These are phyloP conservation scores for Angomonas desouzai DNA, from an alignment of 208 protist species.

Conservation along the genomic window DNA sequence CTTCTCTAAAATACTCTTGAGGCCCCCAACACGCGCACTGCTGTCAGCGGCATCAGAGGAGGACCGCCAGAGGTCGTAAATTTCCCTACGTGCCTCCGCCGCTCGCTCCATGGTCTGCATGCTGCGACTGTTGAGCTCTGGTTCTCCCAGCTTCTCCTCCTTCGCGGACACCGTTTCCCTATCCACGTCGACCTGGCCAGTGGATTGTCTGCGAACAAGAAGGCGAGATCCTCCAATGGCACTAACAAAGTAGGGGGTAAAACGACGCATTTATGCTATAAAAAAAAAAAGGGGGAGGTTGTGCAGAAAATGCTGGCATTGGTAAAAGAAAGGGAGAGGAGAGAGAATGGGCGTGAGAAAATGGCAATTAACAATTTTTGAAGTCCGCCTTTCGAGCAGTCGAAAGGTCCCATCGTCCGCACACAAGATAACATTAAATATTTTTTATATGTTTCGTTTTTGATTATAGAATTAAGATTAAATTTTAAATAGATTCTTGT, in stretches of 20 bases:
- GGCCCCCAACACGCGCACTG: constrained; percentile 1
- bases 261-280: constrained; percentile 1
- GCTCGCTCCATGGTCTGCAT: constrained; percentile 60
- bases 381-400: neutral
- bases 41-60: constrained; percentile 8
- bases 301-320: neutral
- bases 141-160: constrained; percentile 5
- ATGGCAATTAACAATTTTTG: neutral
- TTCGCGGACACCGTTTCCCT: constrained; percentile 6
- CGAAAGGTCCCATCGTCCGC: neutral
- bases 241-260: neutral
- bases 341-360: neutral
- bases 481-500: constrained; percentile 5
- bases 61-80: constrained; percentile 61
- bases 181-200: neutral
- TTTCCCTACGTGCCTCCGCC: constrained; percentile 59
- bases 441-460: constrained; percentile 10
- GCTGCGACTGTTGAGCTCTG: neutral
- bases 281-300: neutral
- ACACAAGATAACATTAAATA: neutral
- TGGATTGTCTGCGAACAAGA: neutral
- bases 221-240: neutral
- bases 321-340: neutral
- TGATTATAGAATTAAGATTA: constrained; percentile 10
- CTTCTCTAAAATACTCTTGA: constrained; percentile 28